Evolutionary conservation across 768 basidiomycete species (phyloP).

Genomic region (Dacryopinax primogenitus): DNA sequence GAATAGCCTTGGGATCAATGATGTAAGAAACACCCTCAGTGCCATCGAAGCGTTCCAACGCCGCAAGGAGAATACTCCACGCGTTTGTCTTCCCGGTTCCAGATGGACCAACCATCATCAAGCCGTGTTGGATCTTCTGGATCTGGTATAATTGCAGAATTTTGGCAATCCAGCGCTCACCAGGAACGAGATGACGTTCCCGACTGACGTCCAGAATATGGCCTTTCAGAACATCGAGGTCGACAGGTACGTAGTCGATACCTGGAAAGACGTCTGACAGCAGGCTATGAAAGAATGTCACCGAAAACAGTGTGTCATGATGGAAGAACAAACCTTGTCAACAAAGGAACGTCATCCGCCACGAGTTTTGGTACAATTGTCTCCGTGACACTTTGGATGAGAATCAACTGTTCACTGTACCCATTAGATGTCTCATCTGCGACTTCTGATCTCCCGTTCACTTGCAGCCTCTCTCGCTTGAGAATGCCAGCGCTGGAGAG

Average conservation of each 20-base stretch:
- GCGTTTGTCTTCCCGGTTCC: conserved; percentile 95
- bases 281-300: conserved; percentile 39
- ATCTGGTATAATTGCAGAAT: conserved; percentile 97
- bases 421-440: conserved; percentile 34
- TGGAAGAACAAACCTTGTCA: conserved; percentile 56
- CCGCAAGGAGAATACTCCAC: conserved; percentile 85
- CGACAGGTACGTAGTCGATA: conserved; percentile 77
- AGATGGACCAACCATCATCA: conserved; percentile 99
- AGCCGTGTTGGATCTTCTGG: conserved; percentile 97
- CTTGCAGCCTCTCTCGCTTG: conserved; percentile 75
- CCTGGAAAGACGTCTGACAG: conserved; percentile 97
- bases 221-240: conserved; percentile 71
- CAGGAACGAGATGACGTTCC: conserved; percentile 72
- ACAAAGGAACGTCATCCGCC: conserved; percentile 87
- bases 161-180: conserved; percentile 86
- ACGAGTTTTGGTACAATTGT: conserved; percentile 97
- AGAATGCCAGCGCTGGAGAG: conserved; percentile 93
- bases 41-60: conserved; percentile 82
- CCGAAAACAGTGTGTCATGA: conserved; percentile 7
- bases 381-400: conserved; percentile 96
- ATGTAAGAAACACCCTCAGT: conserved; percentile 88
- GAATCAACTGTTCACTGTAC: conserved; percentile 85
- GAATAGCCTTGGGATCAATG: conserved; percentile 98
- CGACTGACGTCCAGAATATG: conserved; percentile 77
- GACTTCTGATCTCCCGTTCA: conserved; percentile 29